Conservation (phyloP, 2,329 filamentous ascomycete species). For the Fusarium subtropicale region DNA sequence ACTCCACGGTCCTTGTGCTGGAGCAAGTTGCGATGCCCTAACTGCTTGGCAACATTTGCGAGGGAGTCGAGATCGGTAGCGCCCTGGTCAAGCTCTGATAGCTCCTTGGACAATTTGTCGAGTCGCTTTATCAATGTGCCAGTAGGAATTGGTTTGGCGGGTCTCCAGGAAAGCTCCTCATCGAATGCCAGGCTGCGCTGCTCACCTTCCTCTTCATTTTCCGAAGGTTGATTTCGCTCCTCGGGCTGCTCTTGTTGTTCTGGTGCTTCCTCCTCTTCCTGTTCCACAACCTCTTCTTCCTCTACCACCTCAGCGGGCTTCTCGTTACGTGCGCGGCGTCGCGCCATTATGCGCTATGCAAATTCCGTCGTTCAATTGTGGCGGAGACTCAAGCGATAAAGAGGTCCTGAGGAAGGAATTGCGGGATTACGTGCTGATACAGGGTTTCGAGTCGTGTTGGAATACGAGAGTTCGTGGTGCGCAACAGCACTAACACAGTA, state of each 20-base stretch:
- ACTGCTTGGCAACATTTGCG: constrained; percentile 82
- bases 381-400: background rate
- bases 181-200: constrained; percentile 76
- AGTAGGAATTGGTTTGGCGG: constrained; percentile 88
- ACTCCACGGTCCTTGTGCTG: constrained; percentile 95
- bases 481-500: constrained; percentile 40
- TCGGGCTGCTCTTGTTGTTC: constrained; percentile 30
- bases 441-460: constrained; percentile 34
- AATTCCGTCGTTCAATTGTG: constrained; percentile 2
- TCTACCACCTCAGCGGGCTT: constrained; percentile 49
- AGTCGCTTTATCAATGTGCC: constrained; percentile 85
- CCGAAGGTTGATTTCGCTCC: constrained; percentile 31
- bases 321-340: constrained; percentile 52
- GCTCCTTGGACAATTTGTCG: constrained; percentile 82
- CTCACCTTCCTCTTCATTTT: constrained; percentile 46
- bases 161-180: constrained; percentile 88
- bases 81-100: constrained; percentile 88
- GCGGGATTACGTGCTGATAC: constrained; percentile 1
- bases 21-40: constrained; percentile 84
- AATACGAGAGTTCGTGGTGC: constrained; percentile 36
- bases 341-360: constrained; percentile 51
- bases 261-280: constrained; percentile 40
- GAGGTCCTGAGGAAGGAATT: background rate
- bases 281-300: constrained; percentile 45
- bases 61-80: constrained; percentile 86